Base-by-base conservation (phyloP, 2,329 filamentous ascomycete species). In the Colletotrichum sp. region DNA sequence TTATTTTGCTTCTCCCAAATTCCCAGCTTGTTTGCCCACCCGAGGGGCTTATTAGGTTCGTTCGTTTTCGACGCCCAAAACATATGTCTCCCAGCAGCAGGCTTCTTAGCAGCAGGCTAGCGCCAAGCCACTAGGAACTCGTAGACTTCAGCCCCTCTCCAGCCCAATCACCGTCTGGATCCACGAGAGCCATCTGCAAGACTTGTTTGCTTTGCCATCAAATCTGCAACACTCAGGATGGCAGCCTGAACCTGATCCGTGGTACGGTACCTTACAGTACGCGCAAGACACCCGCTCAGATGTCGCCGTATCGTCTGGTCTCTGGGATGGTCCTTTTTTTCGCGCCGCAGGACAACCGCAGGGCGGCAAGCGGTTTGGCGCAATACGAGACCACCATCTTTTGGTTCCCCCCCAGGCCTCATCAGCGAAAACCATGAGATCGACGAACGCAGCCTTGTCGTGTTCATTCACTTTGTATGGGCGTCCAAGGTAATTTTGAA, bases 111-210 rank as follows among this genome's bases (percentile, higher is more conserved):
- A 26, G 52, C 67, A 60, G 28, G 64, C 59, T 69, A 18, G 70
- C 57, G 74, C 70, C 74, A 76, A 76, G 74, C 70, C 74, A 73
- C 64, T 60, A 65, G n/a, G 52, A 49, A 52, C 59, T 60, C 64
- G 64, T 60, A 62, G 24, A 44, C 70, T 73, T 39, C 44, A 69
- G 70, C 73, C 57, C 70, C 49, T 30, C 59, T 62, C 34, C 15
- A 65, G 59, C 15, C 44, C 69, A 73, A 76, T 68, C 44, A 72
- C 44, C 44, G 44, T 13, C n/a, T 21, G 44, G 63, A 57, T 59
- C 60, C 44, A 49, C 26, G 16, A 18, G 69, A 34, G 28, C 60
- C 69, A 32, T 36, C 59, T 63, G 68, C 36, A 70, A 52, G 68
- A 49, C 24, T 59, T 32, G 57, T 34, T 44, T 28, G 57, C 52